Evolutionary conservation across 495 filamentous ascomycete genomes (phyloP), one percentile per base, ranked within the genome.

Genomic region (Trichodelitschia bisporula): DNA sequence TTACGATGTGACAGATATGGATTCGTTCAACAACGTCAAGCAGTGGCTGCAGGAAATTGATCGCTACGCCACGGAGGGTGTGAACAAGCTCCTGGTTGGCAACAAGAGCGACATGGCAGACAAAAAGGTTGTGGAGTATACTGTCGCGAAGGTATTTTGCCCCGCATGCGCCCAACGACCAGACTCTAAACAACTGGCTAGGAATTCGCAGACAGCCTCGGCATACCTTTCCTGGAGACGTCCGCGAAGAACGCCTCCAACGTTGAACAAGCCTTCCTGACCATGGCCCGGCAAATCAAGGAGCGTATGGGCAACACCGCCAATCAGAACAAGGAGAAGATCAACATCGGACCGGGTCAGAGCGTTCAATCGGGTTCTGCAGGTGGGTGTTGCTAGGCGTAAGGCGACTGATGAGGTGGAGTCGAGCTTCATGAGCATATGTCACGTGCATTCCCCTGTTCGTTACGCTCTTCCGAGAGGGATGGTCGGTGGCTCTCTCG

Each of bases 61-160:
- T 57, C 70, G 89, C 44, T 89, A 99, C 56, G 86, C 89, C 29
- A 93, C 83, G 36, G 86, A 95, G 56, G 89, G 89, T 39, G 86
- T 99, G 40, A 91, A 95, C 69, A 99, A 95, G 61, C 95, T 99
- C 44, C 70, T 99, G 29, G 92, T 99, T 36, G 86, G 86, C 43
- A 97, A 97, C 71, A 97, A 97, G 72, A 89, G 78, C 53, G 86
- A 97, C 77, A 95, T 97, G 78, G 69, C 86, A 40, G 86, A 97
- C 57, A 95, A 97, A 74, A 97, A 95, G 61, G 89, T 95, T 6
- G 86, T 97, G 24, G 89, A 95, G 50, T 95, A 97, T 66, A 91
- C 82, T 36, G 89, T 93, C 39, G 86, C 89, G 31, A 97, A 97
- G 77, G 86, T 93, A n/a, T n/a, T n/a, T n/a, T n/a, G n/a, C n/a